Conservation (phyloP, 495 filamentous ascomycete species). For the Aspergillus conjunctus region DNA sequence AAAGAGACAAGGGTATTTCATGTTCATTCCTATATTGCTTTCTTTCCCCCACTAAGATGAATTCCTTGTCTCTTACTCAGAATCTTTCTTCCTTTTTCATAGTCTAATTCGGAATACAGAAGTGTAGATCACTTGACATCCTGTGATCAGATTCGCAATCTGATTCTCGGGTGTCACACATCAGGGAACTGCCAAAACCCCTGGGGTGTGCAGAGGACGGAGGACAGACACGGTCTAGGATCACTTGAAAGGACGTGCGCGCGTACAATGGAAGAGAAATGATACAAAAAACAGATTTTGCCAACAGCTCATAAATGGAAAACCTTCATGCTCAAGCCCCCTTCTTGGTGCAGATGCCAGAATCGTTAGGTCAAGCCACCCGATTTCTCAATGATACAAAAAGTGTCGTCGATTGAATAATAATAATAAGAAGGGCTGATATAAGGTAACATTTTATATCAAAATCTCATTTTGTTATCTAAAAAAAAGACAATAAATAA, state of each 20-base stretch:
- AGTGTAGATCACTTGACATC: constrained; percentile 2
- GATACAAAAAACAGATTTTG: neutral
- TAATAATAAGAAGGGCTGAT: neutral
- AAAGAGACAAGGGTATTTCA: too few relatives aligned
- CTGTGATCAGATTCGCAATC: neutral
- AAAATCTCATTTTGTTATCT: neutral
- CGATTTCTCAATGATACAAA: neutral
- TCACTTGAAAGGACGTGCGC: neutral
- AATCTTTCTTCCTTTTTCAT: neutral
- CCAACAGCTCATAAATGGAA: neutral
- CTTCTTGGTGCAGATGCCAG: neutral
- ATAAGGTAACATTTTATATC: neutral
- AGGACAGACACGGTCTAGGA: neutral
- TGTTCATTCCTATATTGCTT: too few relatives aligned
- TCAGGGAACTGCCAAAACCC: neutral
- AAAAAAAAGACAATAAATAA: constrained; percentile 2
- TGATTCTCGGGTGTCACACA: neutral
- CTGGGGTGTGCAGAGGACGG: neutral
- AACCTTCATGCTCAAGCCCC: neutral
- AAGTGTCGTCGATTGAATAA: neutral
- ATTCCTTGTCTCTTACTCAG: neutral
- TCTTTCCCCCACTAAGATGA: too few relatives aligned
- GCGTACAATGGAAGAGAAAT: neutral
- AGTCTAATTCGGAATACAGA: neutral
- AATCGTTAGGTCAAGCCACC: neutral